These are phyloP conservation scores for Gonapodya sp. DNA, from an alignment of 192 early-diverging fungal species.

Conservation along the genomic window DNA sequence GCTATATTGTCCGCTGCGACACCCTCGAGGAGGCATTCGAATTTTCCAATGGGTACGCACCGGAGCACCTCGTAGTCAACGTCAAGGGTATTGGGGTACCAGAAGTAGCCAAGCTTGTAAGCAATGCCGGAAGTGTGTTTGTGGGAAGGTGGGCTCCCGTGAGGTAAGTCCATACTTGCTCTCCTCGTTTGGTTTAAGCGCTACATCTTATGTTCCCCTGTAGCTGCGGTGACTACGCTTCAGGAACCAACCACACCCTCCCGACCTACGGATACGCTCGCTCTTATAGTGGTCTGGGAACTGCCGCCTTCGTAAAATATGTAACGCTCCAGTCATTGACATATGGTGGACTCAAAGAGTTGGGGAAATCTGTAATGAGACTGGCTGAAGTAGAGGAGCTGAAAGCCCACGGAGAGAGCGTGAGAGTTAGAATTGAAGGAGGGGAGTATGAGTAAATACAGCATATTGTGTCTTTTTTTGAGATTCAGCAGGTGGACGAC, in stretches of 20 bases:
- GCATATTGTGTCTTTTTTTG: not conserved
- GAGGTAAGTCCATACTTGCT: conserved; percentile 37
- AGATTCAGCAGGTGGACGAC: not conserved
- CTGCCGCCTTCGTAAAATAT: conserved; percentile 91
- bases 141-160: conserved; percentile 94
- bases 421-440: conserved; percentile 72
- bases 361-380: conserved; percentile 86
- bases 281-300: conserved; percentile 99
- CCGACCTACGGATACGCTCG: conserved; percentile 97
- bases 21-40: conserved; percentile 64
- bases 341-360: conserved; percentile 68
- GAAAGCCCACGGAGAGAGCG: conserved; percentile 95
- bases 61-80: conserved; percentile 97
- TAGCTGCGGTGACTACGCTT: conserved; percentile 97
- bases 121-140: conserved; percentile 95
- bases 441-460: not conserved
- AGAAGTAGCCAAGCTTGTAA: conserved; percentile 33
- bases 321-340: conserved; percentile 91
- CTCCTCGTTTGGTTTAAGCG: not conserved
- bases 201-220: not conserved
- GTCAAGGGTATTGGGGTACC: conserved; percentile 47
- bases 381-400: conserved; percentile 92
- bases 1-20: conserved; percentile 62
- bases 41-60: conserved; percentile 96
- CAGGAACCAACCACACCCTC: conserved; percentile 98